These are phyloP conservation scores for Podaxis sp. DNA, from an alignment of 768 basidiomycete genomes.

Conservation along the genomic window DNA sequence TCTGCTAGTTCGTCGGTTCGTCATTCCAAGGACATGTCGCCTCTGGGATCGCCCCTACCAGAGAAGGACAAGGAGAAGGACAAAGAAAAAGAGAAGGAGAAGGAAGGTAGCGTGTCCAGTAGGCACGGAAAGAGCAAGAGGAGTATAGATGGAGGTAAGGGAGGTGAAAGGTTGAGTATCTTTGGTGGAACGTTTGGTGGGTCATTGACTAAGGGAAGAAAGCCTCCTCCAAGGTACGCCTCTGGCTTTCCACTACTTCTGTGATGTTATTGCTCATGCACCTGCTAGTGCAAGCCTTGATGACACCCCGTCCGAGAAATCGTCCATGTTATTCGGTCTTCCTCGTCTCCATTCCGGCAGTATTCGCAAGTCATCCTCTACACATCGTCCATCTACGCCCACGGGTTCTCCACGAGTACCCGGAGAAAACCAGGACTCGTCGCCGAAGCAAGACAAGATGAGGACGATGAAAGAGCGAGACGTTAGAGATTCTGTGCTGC, in stretches of 20 bases:
- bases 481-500: slow-evolving; percentile 32
- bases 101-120: slow-evolving; percentile 17
- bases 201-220: slow-evolving; percentile 65
- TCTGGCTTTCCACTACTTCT: neutral
- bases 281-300: slow-evolving; percentile 5
- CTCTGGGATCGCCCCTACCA: slow-evolving; percentile 6
- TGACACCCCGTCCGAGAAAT: slow-evolving; percentile 34
- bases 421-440: slow-evolving; percentile 19
- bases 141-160: slow-evolving; percentile 46
- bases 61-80: slow-evolving; percentile 27
- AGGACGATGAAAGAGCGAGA: slow-evolving; percentile 27
- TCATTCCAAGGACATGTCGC: slow-evolving; percentile 20
- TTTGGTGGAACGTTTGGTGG: slow-evolving; percentile 71
- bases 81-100: slow-evolving; percentile 34
- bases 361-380: slow-evolving; percentile 42
- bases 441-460: slow-evolving; percentile 13
- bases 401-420: slow-evolving; percentile 21
- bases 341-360: slow-evolving; percentile 44
- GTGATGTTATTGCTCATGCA: slow-evolving; percentile 1
- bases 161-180: slow-evolving; percentile 71
- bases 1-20: slow-evolving; percentile 30
- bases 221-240: slow-evolving; percentile 74
- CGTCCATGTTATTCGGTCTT: slow-evolving; percentile 40
- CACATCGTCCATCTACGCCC: slow-evolving; percentile 40
- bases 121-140: slow-evolving; percentile 49